These are phyloP conservation scores for Microthyrium microscopicum DNA, from an alignment of 2,329 filamentous ascomycete species.

Conservation along the genomic window DNA sequence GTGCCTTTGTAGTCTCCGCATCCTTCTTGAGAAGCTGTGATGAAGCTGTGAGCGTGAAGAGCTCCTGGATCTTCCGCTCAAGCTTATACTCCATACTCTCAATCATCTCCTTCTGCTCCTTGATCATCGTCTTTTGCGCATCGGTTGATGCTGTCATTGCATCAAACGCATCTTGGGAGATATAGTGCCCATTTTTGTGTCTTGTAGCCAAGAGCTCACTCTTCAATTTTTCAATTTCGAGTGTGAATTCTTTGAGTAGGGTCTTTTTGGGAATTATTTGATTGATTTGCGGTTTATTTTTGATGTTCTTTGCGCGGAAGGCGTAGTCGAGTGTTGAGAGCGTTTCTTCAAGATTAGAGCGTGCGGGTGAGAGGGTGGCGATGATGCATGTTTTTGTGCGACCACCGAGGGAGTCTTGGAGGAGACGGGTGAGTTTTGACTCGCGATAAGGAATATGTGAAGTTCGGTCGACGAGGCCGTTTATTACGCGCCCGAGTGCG, in stretches of 20 bases:
- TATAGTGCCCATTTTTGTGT: constrained; percentile 86
- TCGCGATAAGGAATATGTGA: constrained; percentile 86
- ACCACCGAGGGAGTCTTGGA: constrained; percentile 93
- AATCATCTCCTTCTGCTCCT: constrained; percentile 84
- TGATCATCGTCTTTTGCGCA: constrained; percentile 73
- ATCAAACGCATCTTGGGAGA: constrained; percentile 77
- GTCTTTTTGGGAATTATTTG: constrained; percentile 87
- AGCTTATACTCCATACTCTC: constrained; percentile 83
- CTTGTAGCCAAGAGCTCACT: constrained; percentile 83
- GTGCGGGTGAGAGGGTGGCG: constrained; percentile 84
- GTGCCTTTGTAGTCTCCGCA: constrained; percentile 56
- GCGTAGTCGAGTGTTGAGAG: constrained; percentile 97
- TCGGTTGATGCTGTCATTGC: constrained; percentile 86
- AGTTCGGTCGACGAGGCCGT: constrained; percentile 80
- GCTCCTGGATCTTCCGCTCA: constrained; percentile 82
- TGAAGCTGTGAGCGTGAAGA: constrained; percentile 70
- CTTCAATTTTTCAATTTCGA: constrained; percentile 88
- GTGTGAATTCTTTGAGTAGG: constrained; percentile 72
- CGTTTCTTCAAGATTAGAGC: constrained; percentile 91
- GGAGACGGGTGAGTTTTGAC: constrained; percentile 82
- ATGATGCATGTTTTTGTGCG: constrained; percentile 98
- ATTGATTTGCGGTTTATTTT: constrained; percentile 93
- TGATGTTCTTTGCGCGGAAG: constrained; percentile 95
- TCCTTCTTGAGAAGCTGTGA: constrained; percentile 85
- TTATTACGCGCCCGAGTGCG: constrained; percentile 90